Conservation (phyloP, 2,329 filamentous ascomycete species). For the Cladophialophora yegresii region DNA sequence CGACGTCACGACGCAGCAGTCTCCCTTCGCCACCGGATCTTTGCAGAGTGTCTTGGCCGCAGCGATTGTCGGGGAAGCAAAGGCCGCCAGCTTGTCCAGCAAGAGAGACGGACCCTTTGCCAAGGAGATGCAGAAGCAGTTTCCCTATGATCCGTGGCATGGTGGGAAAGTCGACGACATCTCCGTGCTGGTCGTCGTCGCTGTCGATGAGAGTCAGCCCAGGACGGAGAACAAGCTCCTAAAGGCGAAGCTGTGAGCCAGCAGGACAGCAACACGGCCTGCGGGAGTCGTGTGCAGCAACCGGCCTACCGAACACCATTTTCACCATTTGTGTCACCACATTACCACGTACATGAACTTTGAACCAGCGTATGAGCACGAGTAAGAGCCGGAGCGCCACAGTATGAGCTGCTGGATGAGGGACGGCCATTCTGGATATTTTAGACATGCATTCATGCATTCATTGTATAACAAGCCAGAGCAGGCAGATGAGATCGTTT, state of each 20-base stretch:
- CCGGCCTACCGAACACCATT: not conserved
- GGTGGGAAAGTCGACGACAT: conserved; percentile 98
- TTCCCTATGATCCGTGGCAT: conserved; percentile 80
- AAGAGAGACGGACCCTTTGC: conserved; percentile 90
- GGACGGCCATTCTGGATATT: not conserved
- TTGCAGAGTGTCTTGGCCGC: conserved; percentile 78
- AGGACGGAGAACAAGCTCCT: conserved; percentile 9
- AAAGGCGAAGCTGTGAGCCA: conserved; percentile 35
- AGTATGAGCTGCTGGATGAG: not conserved
- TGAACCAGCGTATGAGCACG: not conserved
- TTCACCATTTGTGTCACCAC: not conserved
- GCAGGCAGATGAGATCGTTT: not conserved
- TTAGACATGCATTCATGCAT: not conserved
- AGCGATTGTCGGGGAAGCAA: conserved; percentile 78
- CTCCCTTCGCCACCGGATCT: conserved; percentile 46
- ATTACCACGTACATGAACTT: not conserved
- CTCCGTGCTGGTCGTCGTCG: conserved; percentile 77
- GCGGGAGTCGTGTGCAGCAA: not conserved
- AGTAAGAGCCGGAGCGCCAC: not conserved
- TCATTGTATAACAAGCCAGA: not conserved
- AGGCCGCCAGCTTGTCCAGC: conserved; percentile 76
- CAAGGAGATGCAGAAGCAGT: conserved; percentile 86
- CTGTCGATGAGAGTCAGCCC: conserved; percentile 59
- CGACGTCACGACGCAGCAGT: not conserved
- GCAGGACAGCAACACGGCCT: not conserved